Evolutionary conservation across 345 rosid genomes (phyloP).

Genomic region (Erodium maritimum): DNA sequence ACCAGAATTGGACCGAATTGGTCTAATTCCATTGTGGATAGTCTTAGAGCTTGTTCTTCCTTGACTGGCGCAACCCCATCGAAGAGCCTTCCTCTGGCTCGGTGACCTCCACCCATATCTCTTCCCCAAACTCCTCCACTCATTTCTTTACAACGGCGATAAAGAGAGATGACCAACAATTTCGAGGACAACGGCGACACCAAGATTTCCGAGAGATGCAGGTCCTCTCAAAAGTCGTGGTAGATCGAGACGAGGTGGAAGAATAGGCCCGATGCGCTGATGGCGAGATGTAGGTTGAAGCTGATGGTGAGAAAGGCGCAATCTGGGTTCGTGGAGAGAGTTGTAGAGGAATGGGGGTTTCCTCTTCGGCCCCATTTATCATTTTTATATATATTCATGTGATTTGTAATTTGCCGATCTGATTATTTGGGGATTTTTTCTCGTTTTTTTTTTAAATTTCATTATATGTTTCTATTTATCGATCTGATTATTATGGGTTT

Average conservation of each 20-base stretch:
- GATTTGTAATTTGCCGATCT: neutral
- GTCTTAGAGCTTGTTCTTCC: conserved; percentile 69
- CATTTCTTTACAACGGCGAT: conserved; percentile 35
- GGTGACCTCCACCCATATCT: conserved; percentile 84
- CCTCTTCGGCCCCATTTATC: no score
- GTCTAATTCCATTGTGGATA: no score
- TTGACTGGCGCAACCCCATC: conserved; percentile 61
- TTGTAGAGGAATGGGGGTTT: conserved; percentile 46
- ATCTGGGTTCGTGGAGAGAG: conserved; percentile 26
- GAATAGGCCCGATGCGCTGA: conserved; percentile 32
- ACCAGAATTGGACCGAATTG: no score
- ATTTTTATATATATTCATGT: neutral
- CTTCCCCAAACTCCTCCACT: conserved; percentile 65
- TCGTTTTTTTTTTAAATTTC: neutral
- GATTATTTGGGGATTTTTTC: neutral
- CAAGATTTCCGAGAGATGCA: neutral
- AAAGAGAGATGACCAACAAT: neutral
- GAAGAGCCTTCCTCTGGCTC: conserved; percentile 65
- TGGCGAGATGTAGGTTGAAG: conserved; percentile 42
- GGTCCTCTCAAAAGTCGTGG: conserved; percentile 19
- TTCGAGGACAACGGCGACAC: neutral
- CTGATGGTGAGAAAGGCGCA: conserved; percentile 60
- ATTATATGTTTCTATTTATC: no score
- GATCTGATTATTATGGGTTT: no score
- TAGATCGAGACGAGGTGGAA: conserved; percentile 48